Evolutionary conservation across 2,329 filamentous ascomycete genomes (phyloP), one percentile per base, ranked within the genome.

Genomic region (Aspergillus chevalieri): DNA sequence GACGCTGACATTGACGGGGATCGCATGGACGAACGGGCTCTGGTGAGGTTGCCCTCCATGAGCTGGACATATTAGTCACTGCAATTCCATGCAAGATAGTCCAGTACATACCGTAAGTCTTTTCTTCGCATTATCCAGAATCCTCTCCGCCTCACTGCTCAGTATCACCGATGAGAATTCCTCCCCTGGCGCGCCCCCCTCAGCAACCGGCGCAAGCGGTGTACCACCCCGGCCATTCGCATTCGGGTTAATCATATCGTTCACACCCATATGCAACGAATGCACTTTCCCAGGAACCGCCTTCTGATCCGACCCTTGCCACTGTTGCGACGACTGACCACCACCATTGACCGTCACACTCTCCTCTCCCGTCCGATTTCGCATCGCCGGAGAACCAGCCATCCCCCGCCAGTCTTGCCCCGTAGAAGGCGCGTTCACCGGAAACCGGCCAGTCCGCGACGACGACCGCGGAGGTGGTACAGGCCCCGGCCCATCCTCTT

Each of bases 71-170:
- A 48, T 63, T 49, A 65, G 59, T 50, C 2, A 34, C 5, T 36
- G 33, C 14, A 17, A 38, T 10, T 15, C 30, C 14, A 42, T 30
- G 8, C 24, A 49, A 44, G 17, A 24, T 24, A 39, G 14, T 8
- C 17, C 17, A 41, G 15, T 34, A 71, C 87, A 67, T 77, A 94
- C 89, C 64, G 88, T 93, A 53, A 97, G 76, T 59, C 90, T 80
- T 66, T 84, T 85, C 73, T 96, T 96, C 28, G 92, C 92, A 70
- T 95, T 95, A 49, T 90, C 89, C 48, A 97, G 77, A 64, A 96
- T 96, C 63, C 91, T 78, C 65, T 96, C 91, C 1, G 91, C 91
- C 60, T 89, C 82, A 57, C 85, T 84, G 66, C 89, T 92, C 55
- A 95, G 72, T 21, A 87, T 83, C 14, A 80, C 83, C 44, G 87